Evolutionary conservation across 2,329 filamentous ascomycete genomes (phyloP).

Genomic region (Arthroderma sp.): DNA sequence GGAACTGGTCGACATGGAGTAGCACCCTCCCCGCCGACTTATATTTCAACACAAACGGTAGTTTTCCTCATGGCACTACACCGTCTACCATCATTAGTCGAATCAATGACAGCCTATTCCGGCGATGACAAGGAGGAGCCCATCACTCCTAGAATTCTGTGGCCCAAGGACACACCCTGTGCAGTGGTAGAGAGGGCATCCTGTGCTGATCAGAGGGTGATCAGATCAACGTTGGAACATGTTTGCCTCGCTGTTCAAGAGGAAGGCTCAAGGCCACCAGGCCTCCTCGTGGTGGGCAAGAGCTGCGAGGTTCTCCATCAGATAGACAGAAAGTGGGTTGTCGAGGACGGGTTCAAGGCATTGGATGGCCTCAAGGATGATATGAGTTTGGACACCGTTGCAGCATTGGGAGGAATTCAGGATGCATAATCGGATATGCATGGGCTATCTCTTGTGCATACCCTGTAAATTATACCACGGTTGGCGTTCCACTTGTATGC

Average conservation of each 20-base stretch:
- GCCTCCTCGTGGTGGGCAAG: conserved; percentile 70
- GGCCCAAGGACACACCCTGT: conserved; percentile 71
- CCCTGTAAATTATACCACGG: not conserved
- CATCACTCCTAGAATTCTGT: conserved; percentile 30
- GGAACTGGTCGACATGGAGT: conserved; percentile 86
- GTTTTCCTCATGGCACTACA: conserved; percentile 95
- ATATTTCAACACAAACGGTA: conserved; percentile 63
- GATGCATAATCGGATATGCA: not conserved
- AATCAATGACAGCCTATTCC: conserved; percentile 47
- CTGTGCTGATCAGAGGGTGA: conserved; percentile 86
- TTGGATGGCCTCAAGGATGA: conserved; percentile 43
- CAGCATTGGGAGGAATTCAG: not conserved
- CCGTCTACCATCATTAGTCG: conserved; percentile 61
- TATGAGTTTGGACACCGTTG: conserved; percentile 14
- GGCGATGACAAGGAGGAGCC: conserved; percentile 19
- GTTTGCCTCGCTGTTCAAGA: conserved; percentile 75
- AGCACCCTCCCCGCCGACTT: conserved; percentile 68
- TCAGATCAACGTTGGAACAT: conserved; percentile 69
- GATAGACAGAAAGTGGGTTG: conserved; percentile 57
- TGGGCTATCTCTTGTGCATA: not conserved
- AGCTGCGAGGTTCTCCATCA: conserved; percentile 69
- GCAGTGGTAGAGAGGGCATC: conserved; percentile 88
- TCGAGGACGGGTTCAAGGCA: conserved; percentile 76
- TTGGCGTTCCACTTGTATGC: not conserved
- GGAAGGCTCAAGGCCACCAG: conserved; percentile 79